Conservation (phyloP, 116 monocot genomes). For the Zostera marina region DNA sequence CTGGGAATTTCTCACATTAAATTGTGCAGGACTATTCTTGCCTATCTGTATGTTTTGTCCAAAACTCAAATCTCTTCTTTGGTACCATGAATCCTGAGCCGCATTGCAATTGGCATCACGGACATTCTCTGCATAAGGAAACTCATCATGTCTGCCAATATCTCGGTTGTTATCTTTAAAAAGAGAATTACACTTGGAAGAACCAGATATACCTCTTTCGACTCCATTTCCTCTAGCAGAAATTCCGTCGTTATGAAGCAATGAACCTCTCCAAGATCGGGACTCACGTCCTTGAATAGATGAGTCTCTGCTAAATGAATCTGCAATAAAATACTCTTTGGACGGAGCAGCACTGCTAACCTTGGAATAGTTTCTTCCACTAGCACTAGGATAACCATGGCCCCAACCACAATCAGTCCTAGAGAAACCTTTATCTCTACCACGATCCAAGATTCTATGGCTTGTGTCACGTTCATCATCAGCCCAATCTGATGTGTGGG, state of each 20-base stretch:
- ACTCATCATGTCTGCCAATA: constrained; percentile 9
- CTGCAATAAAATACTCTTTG: constrained; percentile 26
- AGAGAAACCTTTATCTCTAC: constrained; percentile 12
- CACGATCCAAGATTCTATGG: constrained; percentile 32
- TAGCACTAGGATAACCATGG: constrained; percentile 15
- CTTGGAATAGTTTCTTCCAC: constrained; percentile 1
- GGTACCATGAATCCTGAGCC: constrained; percentile 15
- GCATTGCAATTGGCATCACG: constrained; percentile 17
- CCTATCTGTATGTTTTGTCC: constrained; percentile 18
- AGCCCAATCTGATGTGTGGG: constrained; percentile 72
- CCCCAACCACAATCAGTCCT: constrained; percentile 14
- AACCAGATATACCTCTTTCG: constrained; percentile 13
- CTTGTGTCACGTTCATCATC: constrained; percentile 88
- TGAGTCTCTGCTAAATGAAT: constrained; percentile 34
- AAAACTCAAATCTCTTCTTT: constrained; percentile 22
- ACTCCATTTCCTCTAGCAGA: constrained; percentile 5
- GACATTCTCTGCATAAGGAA: constrained; percentile 10
- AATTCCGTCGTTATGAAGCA: constrained; percentile 18
- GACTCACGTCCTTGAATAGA: constrained; percentile 10
- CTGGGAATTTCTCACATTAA: constrained; percentile 15
- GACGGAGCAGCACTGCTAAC: constrained; percentile 11
- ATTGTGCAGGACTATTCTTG: constrained; percentile 12
- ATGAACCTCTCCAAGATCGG: constrained; percentile 39
- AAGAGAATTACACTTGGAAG: constrained; percentile 6
- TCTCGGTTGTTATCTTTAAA: constrained; percentile 24